These are phyloP conservation scores for Hyaloscypha variabilis DNA, from an alignment of 495 filamentous ascomycete genomes.

Conservation along the genomic window DNA sequence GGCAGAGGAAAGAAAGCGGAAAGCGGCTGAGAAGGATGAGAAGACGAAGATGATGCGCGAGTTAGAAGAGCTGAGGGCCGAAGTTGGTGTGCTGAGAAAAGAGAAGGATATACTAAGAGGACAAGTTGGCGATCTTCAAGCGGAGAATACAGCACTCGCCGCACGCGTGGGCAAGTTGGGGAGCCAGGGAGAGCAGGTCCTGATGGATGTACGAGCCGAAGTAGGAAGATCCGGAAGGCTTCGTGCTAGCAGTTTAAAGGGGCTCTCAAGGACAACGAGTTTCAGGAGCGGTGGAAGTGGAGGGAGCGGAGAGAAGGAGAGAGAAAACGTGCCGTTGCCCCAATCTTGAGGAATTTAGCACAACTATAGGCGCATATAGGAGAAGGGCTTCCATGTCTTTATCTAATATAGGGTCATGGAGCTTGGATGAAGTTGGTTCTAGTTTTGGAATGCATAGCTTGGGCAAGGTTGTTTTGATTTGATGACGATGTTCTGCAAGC, in stretches of 20 bases:
- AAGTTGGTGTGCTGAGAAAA: slow-evolving; percentile 56
- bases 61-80: slow-evolving; percentile 53
- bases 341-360: neutral
- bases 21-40: slow-evolving; percentile 57
- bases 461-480: neutral
- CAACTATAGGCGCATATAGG: no score
- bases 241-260: slow-evolving; percentile 27
- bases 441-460: neutral
- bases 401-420: no score
- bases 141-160: slow-evolving; percentile 63
- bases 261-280: slow-evolving; percentile 18
- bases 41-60: slow-evolving; percentile 47
- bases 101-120: slow-evolving; percentile 66
- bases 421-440: no score
- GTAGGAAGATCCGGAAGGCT: slow-evolving; percentile 17
- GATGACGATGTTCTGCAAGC: neutral
- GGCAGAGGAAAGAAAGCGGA: slow-evolving; percentile 58
- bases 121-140: slow-evolving; percentile 65
- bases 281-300: slow-evolving; percentile 14
- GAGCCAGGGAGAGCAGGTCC: slow-evolving; percentile 30
- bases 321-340: slow-evolving; percentile 1
- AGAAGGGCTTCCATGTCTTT: no score
- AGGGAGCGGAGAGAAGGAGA: slow-evolving; percentile 23
- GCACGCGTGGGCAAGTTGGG: slow-evolving; percentile 51
- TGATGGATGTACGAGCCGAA: slow-evolving; percentile 36